Evolutionary conservation across 2,329 filamentous ascomycete genomes (phyloP), one percentile per base, ranked within the genome.

Genomic region (Talaromyces marneffei): DNA sequence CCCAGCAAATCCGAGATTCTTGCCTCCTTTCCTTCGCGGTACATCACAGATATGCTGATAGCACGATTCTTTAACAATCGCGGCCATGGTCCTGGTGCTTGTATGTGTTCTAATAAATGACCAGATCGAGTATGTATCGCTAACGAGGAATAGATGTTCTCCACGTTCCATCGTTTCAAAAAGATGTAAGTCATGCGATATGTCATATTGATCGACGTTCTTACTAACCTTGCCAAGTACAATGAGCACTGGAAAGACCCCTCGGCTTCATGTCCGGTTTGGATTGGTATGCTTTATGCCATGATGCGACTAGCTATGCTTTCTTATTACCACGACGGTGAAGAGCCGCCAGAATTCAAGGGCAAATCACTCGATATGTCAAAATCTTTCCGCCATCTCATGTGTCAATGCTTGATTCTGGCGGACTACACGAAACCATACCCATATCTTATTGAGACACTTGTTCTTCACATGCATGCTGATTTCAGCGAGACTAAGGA

Each of bases 51-150:
- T 69, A 87, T 91, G 25, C 81, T 97, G 18, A 89, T 96, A 64
- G 87, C 88, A 64, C 86, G 93, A 63, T 99, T 95, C 72, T 97
- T 97, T 79, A 93, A 93, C 72, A 93, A 89, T 29, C 86, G 85
- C 66, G 85, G 87, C 66, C 85, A 85, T 14, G 81, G 83, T 33
- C 85, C 85, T 14, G 82, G 83, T 29, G 82, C 85, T 56, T 82
- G 78, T 80, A 70, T 67, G 85, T 87, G 48, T 40, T 46, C 16
- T 25, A n/a, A 12, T 23, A 1, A 37, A 27, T 18, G n/a, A 8
- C 23, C 12, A 16, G 16, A 14, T 25, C 7, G 37, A 18, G n/a
- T 46, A 25, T 14, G 50, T 20, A 14, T 42, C 18, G 27, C 60
- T 62, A 27, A 64, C n/a, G 27, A 48, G 6, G 18, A 71, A 5